Conservation (phyloP, 768 basidiomycete species). For the Tylopilus rubrobrunneus region DNA sequence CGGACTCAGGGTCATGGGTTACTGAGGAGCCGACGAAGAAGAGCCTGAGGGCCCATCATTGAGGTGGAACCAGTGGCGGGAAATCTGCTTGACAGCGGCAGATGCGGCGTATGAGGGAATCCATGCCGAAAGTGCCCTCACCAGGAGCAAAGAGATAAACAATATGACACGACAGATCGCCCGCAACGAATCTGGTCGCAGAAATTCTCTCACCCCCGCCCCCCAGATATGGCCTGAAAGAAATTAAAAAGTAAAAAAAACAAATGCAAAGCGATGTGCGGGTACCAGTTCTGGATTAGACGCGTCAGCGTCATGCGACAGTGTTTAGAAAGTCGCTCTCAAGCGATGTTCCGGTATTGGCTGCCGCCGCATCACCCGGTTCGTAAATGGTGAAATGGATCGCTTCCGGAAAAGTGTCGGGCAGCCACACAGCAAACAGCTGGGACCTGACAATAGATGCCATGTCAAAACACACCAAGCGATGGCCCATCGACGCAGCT, state of each 20-base stretch:
- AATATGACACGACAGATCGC: constrained; percentile 1
- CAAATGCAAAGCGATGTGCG: background rate
- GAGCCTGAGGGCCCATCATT: too few species aligned
- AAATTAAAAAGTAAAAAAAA: background rate
- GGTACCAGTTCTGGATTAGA: background rate
- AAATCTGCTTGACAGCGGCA: background rate
- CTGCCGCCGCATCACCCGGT: background rate
- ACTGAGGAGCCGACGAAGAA: constrained; percentile 3
- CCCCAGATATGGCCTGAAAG: background rate
- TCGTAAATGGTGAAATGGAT: constrained; percentile 9
- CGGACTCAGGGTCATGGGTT: background rate
- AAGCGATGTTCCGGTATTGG: constrained; percentile 1
- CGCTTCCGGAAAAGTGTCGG: background rate
- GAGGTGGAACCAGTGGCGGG: background rate
- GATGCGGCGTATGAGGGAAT: background rate
- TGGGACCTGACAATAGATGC: constrained; percentile 4
- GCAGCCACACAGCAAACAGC: background rate
- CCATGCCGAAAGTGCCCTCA: constrained; percentile 11
- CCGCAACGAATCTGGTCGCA: constrained; percentile 3
- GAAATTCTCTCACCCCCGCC: background rate
- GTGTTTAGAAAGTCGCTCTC: background rate
- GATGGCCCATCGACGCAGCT: constrained; percentile 1
- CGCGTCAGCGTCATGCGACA: background rate
- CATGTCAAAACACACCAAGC: constrained; percentile 8
- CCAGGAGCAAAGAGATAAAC: constrained; percentile 3